Conservation (phyloP, 257 asterid species). For the Solanum medicagineum region DNA sequence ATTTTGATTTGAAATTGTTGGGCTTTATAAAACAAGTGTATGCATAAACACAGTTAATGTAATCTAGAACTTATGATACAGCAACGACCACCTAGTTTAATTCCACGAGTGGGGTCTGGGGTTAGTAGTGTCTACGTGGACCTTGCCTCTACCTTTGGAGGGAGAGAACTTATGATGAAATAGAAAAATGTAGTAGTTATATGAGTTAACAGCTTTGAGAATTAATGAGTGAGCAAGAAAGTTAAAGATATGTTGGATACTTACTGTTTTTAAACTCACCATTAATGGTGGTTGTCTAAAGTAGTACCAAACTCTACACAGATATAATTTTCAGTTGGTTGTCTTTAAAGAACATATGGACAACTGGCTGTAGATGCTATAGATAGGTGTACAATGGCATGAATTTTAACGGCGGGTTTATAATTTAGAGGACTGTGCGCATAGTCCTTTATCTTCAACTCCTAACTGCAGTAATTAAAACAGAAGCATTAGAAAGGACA, state of each 20-base stretch:
- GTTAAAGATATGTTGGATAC: neutral
- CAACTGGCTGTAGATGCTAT: neutral
- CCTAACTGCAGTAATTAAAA: neutral
- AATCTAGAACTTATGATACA: neutral
- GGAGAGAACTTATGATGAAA: neutral
- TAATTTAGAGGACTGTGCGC: neutral
- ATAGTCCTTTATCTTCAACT: neutral
- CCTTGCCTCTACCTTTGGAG: neutral
- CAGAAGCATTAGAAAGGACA: neutral
- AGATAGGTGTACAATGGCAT: neutral
- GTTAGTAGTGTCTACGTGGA: neutral
- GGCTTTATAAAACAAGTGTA: too few relatives aligned
- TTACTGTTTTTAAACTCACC: neutral
- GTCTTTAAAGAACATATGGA: neutral
- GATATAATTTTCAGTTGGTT: neutral
- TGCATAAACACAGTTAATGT: neutral
- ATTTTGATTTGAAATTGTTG: neutral
- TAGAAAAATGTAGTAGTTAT: neutral
- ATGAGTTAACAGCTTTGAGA: neutral
- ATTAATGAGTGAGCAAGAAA: neutral
- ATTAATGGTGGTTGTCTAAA: neutral
- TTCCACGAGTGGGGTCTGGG: neutral
- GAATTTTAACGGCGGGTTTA: neutral
- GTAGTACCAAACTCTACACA: neutral
- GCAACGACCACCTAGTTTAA: neutral